Evolutionary conservation across 805 yeast genomes (phyloP).

Genomic region (Henningerozyma blattae): DNA sequence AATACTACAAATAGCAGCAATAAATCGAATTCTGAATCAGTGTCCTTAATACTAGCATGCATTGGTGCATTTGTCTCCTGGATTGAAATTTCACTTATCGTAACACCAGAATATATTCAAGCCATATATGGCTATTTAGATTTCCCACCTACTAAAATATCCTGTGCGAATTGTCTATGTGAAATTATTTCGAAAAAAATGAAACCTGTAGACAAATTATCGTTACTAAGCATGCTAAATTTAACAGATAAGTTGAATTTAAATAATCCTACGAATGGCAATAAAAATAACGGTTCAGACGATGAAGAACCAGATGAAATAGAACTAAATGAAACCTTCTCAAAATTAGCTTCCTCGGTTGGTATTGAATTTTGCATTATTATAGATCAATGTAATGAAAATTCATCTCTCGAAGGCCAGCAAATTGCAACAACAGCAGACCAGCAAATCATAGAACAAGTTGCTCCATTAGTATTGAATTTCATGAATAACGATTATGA

Average conservation of each 20-base stretch:
- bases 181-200: conserved; percentile 70
- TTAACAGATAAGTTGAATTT: conserved; percentile 38
- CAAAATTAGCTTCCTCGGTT: conserved; percentile 60
- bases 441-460: conserved; percentile 37
- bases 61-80: conserved; percentile 85
- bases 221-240: conserved; percentile 53
- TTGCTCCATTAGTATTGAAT: conserved; percentile 61
- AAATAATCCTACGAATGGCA: neutral
- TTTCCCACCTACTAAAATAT: conserved; percentile 35
- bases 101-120: conserved; percentile 38
- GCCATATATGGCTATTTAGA: conserved; percentile 49
- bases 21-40: conserved; percentile 13
- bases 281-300: conserved; percentile 14
- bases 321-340: conserved; percentile 65
- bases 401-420: conserved; percentile 22
- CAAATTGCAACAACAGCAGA: conserved; percentile 28
- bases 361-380: conserved; percentile 68
- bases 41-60: conserved; percentile 33
- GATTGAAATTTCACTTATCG: conserved; percentile 74
- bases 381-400: conserved; percentile 39
- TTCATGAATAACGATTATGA: conserved; percentile 77
- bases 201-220: conserved; percentile 57
- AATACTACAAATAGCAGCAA: conserved; percentile 5
- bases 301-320: conserved; percentile 30
- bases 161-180: conserved; percentile 37